phyloP scores from a whole-genome alignment of 1,284 basidiomycete species.

The Dichomitus squalens region DNA sequence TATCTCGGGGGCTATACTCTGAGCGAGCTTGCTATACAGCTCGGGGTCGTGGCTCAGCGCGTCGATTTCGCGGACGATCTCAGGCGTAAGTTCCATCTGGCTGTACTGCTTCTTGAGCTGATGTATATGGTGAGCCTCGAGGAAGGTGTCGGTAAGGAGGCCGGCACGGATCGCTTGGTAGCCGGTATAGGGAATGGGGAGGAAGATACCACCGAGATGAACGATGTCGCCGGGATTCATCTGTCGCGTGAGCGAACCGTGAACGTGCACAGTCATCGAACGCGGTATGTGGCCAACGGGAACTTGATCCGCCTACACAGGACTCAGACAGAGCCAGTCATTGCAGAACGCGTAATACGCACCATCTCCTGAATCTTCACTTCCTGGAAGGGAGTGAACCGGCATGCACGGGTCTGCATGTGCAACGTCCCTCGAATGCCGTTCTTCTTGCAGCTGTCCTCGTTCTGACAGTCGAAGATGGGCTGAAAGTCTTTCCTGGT shows the following conservation, averaged over 20 bases:
- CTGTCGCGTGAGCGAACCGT: constrained; percentile 86
- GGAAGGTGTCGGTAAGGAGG: constrained; percentile 95
- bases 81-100: constrained; percentile 90
- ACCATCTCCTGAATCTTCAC: constrained; percentile 99
- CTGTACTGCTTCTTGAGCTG: constrained; percentile 98
- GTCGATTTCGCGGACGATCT: constrained; percentile 74
- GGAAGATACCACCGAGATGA: constrained; percentile 87
- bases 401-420: constrained; percentile 97
- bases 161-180: constrained; percentile 92
- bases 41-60: constrained; percentile 76
- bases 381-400: constrained; percentile 98
- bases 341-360: constrained; percentile 21
- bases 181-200: constrained; percentile 89
- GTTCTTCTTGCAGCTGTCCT: constrained; percentile 83
- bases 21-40: constrained; percentile 84
- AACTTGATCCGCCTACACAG: constrained; percentile 92
- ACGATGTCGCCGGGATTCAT: constrained; percentile 98
- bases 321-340: background rate
- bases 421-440: constrained; percentile 90
- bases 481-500: constrained; percentile 93
- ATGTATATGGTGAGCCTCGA: constrained; percentile 89
- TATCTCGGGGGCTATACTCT: constrained; percentile 97
- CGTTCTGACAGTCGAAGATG: constrained; percentile 84
- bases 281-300: constrained; percentile 99
- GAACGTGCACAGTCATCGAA: constrained; percentile 95